Evolutionary conservation across 371 early-diverging fungal species (phyloP), one percentile per base, ranked within the genome.

Genomic region (Dichotomocladium elegans): DNA sequence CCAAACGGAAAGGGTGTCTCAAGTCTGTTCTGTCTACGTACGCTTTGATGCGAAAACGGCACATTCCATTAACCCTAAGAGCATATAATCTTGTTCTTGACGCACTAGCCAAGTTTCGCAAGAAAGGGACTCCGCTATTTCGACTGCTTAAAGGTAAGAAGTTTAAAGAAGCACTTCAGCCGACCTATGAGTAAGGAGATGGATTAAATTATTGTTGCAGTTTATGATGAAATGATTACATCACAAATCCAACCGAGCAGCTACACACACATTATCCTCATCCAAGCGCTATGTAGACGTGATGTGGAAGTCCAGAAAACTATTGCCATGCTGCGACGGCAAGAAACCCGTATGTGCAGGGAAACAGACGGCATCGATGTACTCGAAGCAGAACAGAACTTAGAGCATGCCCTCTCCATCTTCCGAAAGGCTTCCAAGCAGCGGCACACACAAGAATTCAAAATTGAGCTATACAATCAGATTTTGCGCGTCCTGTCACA

Each of bases 221-320:
- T 77, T 41, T 76, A 70, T 48, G 57, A 74, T 29, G 72, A 76
- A 40, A 79, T 79, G 79, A 35, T 63, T 22, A 51, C 49, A 34
- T 22, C 55, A 15, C 49, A 54, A 6, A 58, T 74, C 15, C 58
- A 54, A 21, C 79, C 77, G 3, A 66, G 62, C 21, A 48, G 54
- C 35, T 68, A 58, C 28, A 76, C 77, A 12, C 72, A 68, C 51
- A 41, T 61, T 7, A 26, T 74, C 5, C 40, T 76, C 19, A 64
- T 79, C 12, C 68, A 68, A 14, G 59, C 54, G 1, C 47, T 79
- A 1, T 76, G 72, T 41, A 70, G 68, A 26, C 68, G 77, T 22
- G 79, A 76, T 42, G 64, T 66, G 4, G 79, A 79, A 47, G 73
- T 79, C 1, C 74, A 69, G 68, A 72, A 74, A 26, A 68, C 64